These are phyloP conservation scores for Erucastrum elatum DNA, from an alignment of 345 rosid genomes.

Conservation along the genomic window DNA sequence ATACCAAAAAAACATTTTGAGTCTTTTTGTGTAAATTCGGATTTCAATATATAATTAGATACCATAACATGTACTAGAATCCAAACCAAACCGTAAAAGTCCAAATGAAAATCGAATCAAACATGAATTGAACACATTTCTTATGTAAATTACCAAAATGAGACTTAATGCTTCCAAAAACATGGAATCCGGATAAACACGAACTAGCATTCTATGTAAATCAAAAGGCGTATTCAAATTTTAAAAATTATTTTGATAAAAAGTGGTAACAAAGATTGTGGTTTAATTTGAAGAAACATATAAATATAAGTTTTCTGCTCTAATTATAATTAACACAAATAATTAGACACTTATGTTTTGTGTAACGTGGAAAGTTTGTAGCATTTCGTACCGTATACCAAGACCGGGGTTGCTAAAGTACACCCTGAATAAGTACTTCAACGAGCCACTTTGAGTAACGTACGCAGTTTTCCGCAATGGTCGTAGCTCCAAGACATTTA, in stretches of 20 bases:
- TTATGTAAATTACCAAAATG: neutral
- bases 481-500: slow-evolving; percentile 34
- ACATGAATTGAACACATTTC: neutral
- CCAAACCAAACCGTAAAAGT: neutral
- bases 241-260: too few species aligned
- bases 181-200: neutral
- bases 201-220: neutral
- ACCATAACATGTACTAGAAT: neutral
- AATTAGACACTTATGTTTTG: neutral
- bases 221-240: neutral
- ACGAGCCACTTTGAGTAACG: slow-evolving; percentile 31
- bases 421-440: slow-evolving; percentile 16
- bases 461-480: slow-evolving; percentile 23
- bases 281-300: neutral
- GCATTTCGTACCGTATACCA: slow-evolving; percentile 19
- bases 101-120: neutral
- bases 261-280: neutral
- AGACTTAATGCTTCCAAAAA: neutral
- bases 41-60: too few species aligned
- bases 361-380: neutral
- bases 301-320: neutral
- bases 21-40: neutral
- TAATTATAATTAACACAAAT: too few species aligned
- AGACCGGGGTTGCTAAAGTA: slow-evolving; percentile 14
- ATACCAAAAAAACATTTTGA: too few species aligned